Conservation (phyloP, 306 rosid species). For the Hylodesmum podocarpum region DNA sequence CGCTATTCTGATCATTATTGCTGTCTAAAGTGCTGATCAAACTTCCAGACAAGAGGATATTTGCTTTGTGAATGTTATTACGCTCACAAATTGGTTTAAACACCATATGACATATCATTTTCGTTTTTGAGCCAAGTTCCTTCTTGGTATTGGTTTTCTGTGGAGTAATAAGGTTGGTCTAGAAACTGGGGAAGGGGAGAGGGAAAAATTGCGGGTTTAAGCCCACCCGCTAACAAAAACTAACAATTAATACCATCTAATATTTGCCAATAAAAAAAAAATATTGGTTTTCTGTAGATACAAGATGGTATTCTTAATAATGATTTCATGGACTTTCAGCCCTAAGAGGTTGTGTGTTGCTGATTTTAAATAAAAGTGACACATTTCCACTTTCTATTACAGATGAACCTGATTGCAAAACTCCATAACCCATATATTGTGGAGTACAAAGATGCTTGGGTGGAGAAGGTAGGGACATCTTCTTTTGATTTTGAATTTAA, state of each 20-base stretch:
- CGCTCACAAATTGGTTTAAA: conserved; percentile 15
- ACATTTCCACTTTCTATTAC: conserved; percentile 31
- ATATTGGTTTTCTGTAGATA: conserved; percentile 8
- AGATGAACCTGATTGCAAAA: conserved; percentile 91
- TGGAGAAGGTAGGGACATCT: conserved; percentile 72
- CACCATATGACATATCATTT: not conserved
- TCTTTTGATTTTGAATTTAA: not conserved
- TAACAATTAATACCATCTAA: no score
- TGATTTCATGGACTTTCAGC: not conserved
- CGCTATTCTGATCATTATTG: conserved; percentile 3
- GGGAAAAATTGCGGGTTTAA: no score
- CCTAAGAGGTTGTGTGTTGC: not conserved
- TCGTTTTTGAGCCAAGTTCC: not conserved
- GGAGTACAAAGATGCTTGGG: conserved; percentile 98
- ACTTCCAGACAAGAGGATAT: not conserved
- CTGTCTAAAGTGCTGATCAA: conserved; percentile 3
- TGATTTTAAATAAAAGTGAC: conserved; percentile 20
- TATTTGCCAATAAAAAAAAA: no score
- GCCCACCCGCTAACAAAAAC: no score
- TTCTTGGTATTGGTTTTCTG: conserved; percentile 13
- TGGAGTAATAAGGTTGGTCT: no score
- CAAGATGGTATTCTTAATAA: not conserved
- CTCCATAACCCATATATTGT: conserved; percentile 83
- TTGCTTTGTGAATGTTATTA: not conserved
- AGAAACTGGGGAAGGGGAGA: no score